These are phyloP conservation scores for Tolypocladium album DNA, from an alignment of 2,329 filamentous ascomycete genomes.

Conservation along the genomic window DNA sequence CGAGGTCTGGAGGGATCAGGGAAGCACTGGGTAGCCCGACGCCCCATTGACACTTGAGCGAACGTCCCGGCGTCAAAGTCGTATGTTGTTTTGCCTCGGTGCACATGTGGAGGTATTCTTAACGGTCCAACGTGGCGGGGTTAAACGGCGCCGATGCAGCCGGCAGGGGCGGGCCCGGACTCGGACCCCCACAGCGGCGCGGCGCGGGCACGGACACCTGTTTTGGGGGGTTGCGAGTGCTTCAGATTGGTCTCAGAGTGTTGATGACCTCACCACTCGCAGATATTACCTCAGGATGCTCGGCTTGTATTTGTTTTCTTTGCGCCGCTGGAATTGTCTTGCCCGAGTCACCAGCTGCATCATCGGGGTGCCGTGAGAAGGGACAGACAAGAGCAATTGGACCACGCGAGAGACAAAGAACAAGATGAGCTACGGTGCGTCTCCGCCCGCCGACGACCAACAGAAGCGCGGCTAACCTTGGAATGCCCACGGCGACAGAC, in stretches of 20 bases:
- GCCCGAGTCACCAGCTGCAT: background rate
- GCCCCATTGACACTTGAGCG: background rate
- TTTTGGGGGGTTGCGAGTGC: background rate
- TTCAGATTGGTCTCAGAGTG: background rate
- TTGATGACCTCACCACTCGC: background rate
- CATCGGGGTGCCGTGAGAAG: background rate
- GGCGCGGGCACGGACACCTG: background rate
- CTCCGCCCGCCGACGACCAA: background rate
- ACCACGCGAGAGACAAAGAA: background rate
- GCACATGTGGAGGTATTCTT: background rate
- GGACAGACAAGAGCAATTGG: background rate
- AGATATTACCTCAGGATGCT: too few species aligned
- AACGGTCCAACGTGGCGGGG: too few species aligned
- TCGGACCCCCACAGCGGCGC: background rate
- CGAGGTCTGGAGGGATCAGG: background rate
- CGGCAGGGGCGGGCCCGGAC: background rate
- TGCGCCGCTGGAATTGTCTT: background rate
- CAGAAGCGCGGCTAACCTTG: background rate
- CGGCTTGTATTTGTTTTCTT: background rate
- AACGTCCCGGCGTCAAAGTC: background rate
- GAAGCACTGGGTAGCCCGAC: background rate
- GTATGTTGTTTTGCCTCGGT: too few species aligned
- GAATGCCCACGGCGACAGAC: constrained; percentile 22
- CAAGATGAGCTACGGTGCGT: constrained; percentile 8
- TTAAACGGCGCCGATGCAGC: too few species aligned